Evolutionary conservation across 139 green algal genomes (phyloP).

Genomic region (Pycnococcus provasolii): DNA sequence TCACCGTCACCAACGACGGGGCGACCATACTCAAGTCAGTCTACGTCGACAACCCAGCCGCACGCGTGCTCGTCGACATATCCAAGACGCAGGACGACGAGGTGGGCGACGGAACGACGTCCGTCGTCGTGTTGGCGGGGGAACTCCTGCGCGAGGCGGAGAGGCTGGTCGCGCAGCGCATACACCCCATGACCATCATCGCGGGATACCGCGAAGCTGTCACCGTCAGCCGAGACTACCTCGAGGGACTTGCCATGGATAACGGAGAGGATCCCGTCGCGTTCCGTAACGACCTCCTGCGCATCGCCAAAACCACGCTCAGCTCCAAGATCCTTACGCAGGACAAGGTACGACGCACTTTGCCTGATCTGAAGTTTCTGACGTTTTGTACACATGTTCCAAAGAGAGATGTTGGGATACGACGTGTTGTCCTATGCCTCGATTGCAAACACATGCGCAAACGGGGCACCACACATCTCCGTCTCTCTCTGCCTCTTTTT

Average conservation of each 20-base stretch:
- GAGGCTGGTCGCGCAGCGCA: constrained; percentile 77
- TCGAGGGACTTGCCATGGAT: constrained; percentile 44
- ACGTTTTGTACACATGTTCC: too few species aligned
- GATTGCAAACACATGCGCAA: too few species aligned
- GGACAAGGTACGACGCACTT: neutral
- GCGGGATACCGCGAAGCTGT: constrained; percentile 65
- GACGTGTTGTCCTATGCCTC: too few species aligned
- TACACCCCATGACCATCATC: constrained; percentile 99
- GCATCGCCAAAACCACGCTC: constrained; percentile 92
- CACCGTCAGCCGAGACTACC: constrained; percentile 32
- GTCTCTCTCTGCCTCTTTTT: too few species aligned
- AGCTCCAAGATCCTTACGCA: constrained; percentile 90
- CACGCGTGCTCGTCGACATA: constrained; percentile 81
- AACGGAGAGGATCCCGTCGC: constrained; percentile 34
- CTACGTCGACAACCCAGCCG: constrained; percentile 95
- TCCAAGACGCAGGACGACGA: constrained; percentile 93
- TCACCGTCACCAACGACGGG: constrained; percentile 97
- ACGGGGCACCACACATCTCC: too few species aligned
- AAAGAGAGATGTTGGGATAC: too few species aligned
- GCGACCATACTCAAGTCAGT: constrained; percentile 95
- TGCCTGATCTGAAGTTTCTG: too few species aligned
- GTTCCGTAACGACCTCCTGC: constrained; percentile 73
- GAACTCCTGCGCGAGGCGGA: constrained; percentile 94
- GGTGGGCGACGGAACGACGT: constrained; percentile 96
- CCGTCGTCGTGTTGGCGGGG: constrained; percentile 91